Conservation (phyloP, 2,329 filamentous ascomycete species). For the Phymatotrichopsis omnivora region DNA sequence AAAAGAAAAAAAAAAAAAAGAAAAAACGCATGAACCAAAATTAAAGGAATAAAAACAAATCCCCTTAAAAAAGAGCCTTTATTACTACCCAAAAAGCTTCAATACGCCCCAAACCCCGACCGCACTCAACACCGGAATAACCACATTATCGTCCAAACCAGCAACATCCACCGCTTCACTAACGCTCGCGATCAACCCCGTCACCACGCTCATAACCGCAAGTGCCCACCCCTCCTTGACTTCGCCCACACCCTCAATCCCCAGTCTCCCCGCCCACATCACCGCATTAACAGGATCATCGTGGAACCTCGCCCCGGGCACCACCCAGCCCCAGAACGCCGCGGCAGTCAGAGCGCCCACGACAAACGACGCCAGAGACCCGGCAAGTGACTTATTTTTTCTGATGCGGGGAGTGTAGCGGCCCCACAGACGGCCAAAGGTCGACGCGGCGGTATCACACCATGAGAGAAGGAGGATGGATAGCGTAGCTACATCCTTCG, state of each 20-base stretch:
- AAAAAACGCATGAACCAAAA: not conserved
- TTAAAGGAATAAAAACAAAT: not conserved
- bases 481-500: constrained; percentile 87
- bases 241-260: constrained; percentile 53
- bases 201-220: constrained; percentile 70
- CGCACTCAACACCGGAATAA: constrained; percentile 85
- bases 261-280: constrained; percentile 69
- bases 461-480: constrained; percentile 84
- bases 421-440: constrained; percentile 82
- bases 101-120: constrained; percentile 85
- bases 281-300: constrained; percentile 61
- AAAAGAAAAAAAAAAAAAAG: not conserved
- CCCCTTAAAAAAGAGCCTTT: not conserved
- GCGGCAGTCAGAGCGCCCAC: constrained; percentile 74
- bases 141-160: constrained; percentile 94
- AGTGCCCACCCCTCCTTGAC: constrained; percentile 64
- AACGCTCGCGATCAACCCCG: constrained; percentile 76
- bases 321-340: constrained; percentile 81
- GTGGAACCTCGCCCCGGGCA: constrained; percentile 54
- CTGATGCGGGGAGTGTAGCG: constrained; percentile 78
- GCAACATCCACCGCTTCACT: constrained; percentile 89
- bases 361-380: constrained; percentile 70
- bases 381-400: constrained; percentile 82
- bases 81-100: constrained; percentile 55
- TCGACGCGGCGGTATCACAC: constrained; percentile 96